phyloP scores from a whole-genome alignment of 2,329 filamentous ascomycete genomes.

The Pseudogymnoascus sp. region DNA sequence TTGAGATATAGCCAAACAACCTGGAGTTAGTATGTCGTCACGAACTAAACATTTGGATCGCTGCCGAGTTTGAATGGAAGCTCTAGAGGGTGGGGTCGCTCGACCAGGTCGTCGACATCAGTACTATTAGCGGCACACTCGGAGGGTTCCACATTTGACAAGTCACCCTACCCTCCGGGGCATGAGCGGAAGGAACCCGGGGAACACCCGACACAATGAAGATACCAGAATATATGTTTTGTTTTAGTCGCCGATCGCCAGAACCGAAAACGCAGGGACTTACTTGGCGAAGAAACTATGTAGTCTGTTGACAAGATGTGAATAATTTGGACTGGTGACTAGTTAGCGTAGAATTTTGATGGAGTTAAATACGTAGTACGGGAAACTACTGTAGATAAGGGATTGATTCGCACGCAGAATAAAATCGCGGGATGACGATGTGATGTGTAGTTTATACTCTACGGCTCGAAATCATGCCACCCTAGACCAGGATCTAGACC shows the following conservation, averaged over 20 bases:
- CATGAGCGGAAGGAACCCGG: conserved; percentile 24
- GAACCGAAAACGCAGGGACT: background rate
- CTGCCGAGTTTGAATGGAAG: conserved; percentile 3
- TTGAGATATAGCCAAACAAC: conserved; percentile 7
- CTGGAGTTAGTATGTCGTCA: background rate
- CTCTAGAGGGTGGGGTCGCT: background rate
- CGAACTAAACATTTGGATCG: conserved; percentile 9
- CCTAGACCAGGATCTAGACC: background rate
- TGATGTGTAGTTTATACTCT: background rate
- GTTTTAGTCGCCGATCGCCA: background rate
- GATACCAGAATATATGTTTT: background rate
- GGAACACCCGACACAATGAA: conserved; percentile 19
- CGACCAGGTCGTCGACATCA: too few relatives aligned
- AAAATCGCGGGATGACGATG: background rate
- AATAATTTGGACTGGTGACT: background rate
- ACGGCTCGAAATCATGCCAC: background rate
- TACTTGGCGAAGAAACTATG: background rate
- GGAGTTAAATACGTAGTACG: background rate
- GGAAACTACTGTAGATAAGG: background rate
- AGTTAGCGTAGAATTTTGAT: background rate
- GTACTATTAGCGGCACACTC: background rate
- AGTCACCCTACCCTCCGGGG: conserved; percentile 27
- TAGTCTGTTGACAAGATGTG: background rate
- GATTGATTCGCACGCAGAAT: background rate
- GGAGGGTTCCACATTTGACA: conserved; percentile 19